phyloP scores from a whole-genome alignment of 73 alveolate species.

The Paramecium biaurelia region DNA sequence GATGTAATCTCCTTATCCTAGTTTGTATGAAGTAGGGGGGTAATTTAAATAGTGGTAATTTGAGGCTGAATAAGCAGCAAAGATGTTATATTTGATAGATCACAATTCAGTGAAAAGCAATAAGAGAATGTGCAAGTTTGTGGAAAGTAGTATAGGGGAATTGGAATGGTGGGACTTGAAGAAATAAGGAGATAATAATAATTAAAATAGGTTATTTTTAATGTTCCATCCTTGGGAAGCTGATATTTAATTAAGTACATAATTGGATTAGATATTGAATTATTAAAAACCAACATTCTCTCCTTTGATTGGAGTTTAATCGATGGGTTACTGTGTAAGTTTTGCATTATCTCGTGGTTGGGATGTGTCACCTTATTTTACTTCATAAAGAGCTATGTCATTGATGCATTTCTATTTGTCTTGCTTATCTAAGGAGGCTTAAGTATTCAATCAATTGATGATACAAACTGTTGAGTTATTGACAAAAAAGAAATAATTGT shows the following conservation, averaged over 20 bases:
- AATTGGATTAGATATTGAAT: background rate
- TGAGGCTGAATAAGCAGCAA: background rate
- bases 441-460: conserved; percentile 33
- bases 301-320: background rate
- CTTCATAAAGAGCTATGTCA: conserved; percentile 39
- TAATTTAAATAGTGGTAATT: background rate
- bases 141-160: background rate
- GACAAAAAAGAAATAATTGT: conserved; percentile 26
- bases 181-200: background rate
- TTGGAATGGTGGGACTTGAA: conserved; percentile 45
- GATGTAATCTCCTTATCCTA: background rate
- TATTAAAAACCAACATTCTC: background rate
- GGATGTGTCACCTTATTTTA: conserved; percentile 34
- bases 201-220: background rate
- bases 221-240: conserved; percentile 5
- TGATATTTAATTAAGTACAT: background rate
- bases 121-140: background rate
- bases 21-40: conserved; percentile 41
- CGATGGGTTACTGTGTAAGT: background rate
- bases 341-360: background rate
- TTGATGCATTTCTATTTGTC: background rate
- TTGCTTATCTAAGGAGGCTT: background rate
- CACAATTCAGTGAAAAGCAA: background rate
- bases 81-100: conserved; percentile 12
- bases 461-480: conserved; percentile 47